Percentiles rank a stretch among this genome's conserved stretches.
Evolutionary conservation across 2,329 filamentous ascomycete genomes (phyloP).

Genomic region (Diplodia mutila): DNA sequence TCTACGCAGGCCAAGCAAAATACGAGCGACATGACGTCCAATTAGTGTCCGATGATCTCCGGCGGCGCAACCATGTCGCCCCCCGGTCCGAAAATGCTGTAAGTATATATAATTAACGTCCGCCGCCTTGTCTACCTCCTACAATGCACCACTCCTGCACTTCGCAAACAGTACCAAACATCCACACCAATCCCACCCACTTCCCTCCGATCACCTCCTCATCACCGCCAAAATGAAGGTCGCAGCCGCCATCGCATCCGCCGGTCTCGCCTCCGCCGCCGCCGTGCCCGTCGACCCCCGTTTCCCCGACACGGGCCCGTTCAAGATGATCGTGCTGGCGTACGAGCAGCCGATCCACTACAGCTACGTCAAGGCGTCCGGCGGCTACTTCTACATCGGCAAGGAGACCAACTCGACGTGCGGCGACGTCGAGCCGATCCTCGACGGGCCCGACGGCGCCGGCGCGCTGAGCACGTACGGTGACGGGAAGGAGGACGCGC

Average conservation of each 20-base stretch:
- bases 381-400: constrained; percentile 12
- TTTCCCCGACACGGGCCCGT: constrained; percentile 4
- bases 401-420: constrained; percentile 15
- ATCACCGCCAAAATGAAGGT: constrained; percentile 8
- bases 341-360: constrained; percentile 11
- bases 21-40: constrained; percentile 5
- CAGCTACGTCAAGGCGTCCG: constrained; percentile 2
- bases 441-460: neutral
- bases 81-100: neutral
- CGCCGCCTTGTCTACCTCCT: neutral
- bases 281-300: constrained; percentile 12
- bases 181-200: neutral
- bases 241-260: constrained; percentile 3
- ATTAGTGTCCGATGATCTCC: neutral
- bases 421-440: neutral
- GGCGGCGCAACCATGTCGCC: neutral
- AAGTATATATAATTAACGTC: neutral
- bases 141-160: neutral
- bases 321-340: neutral
- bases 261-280: constrained; percentile 1
- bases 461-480: neutral
- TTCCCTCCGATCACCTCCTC: too few species aligned
- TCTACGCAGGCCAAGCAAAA: constrained; percentile 2
- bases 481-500: neutral
- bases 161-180: neutral